These are phyloP conservation scores for Candida qinlingensis DNA, from an alignment of 805 yeast species.

Conservation along the genomic window DNA sequence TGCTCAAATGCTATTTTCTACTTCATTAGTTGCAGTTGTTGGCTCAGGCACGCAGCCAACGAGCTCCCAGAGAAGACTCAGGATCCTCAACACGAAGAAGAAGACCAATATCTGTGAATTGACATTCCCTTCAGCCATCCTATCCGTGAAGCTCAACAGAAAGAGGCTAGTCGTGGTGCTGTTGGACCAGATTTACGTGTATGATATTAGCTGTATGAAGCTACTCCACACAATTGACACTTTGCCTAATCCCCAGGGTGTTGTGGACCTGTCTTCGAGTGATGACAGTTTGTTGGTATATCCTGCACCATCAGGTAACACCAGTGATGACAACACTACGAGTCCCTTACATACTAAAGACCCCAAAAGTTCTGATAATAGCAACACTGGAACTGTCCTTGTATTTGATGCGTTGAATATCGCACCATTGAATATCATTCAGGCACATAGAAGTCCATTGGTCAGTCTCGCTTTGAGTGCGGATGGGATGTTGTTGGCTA, in stretches of 20 bases:
- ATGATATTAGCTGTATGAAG: conserved; percentile 88
- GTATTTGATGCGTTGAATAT: conserved; percentile 72
- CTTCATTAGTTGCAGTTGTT: conserved; percentile 80
- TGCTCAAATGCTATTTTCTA: conserved; percentile 86
- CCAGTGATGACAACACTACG: conserved; percentile 1
- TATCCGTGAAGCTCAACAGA: conserved; percentile 73
- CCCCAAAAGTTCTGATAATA: background rate
- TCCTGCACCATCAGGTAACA: conserved; percentile 38
- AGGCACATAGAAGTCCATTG: conserved; percentile 79
- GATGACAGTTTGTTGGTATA: conserved; percentile 50
- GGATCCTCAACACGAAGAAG: conserved; percentile 67
- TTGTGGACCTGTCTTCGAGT: conserved; percentile 29
- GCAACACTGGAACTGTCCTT: conserved; percentile 38
- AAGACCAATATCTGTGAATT: conserved; percentile 76
- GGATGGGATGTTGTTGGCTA: conserved; percentile 78
- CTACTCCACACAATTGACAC: conserved; percentile 67
- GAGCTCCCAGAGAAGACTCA: conserved; percentile 55
- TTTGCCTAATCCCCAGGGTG: conserved; percentile 36
- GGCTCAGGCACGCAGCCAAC: conserved; percentile 68
- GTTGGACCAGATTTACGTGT: conserved; percentile 76
- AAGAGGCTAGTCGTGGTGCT: conserved; percentile 74
- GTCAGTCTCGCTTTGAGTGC: conserved; percentile 62
- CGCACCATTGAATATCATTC: conserved; percentile 73
- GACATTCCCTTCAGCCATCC: conserved; percentile 72
- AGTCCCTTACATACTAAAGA: conserved; percentile 5